phyloP scores from a whole-genome alignment of 2,329 filamentous ascomycete genomes.

The Zymoseptoria pseudotritici region DNA sequence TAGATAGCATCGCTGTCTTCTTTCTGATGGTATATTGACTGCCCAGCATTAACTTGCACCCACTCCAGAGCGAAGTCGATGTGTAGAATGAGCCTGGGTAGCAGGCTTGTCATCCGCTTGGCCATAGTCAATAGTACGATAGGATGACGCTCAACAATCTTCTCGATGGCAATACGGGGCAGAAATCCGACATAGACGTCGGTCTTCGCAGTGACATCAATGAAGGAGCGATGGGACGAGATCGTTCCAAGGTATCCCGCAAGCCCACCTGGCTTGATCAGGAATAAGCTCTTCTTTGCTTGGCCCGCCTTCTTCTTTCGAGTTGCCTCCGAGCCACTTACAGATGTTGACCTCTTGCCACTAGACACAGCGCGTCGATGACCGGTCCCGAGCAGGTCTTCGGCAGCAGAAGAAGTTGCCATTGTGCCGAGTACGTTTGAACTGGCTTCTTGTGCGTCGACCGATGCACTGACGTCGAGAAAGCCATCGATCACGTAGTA shows the following conservation, averaged over 20 bases:
- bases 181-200: conserved; percentile 97
- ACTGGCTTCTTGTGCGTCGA: conserved; percentile 53
- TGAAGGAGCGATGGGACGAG: conserved; percentile 91
- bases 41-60: conserved; percentile 91
- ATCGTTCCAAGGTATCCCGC: conserved; percentile 92
- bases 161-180: conserved; percentile 74
- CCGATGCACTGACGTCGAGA: conserved; percentile 81
- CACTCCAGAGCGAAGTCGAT: conserved; percentile 98
- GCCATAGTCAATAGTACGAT: conserved; percentile 92
- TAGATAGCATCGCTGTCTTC: conserved; percentile 98
- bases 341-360: conserved; percentile 17
- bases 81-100: conserved; percentile 84
- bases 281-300: conserved; percentile 62
- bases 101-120: conserved; percentile 80
- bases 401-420: conserved; percentile 28
- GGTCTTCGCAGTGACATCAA: conserved; percentile 93
- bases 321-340: conserved; percentile 25
- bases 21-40: conserved; percentile 86
- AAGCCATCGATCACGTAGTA: conserved; percentile 99
- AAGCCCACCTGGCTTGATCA: conserved; percentile 90
- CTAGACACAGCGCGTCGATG: conserved; percentile 11
- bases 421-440: conserved; percentile 39
- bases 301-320: conserved; percentile 36
- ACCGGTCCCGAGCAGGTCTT: conserved; percentile 13
- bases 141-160: conserved; percentile 87